These are phyloP conservation scores for Pisolithus sp. DNA, from an alignment of 768 basidiomycete genomes.

Conservation along the genomic window DNA sequence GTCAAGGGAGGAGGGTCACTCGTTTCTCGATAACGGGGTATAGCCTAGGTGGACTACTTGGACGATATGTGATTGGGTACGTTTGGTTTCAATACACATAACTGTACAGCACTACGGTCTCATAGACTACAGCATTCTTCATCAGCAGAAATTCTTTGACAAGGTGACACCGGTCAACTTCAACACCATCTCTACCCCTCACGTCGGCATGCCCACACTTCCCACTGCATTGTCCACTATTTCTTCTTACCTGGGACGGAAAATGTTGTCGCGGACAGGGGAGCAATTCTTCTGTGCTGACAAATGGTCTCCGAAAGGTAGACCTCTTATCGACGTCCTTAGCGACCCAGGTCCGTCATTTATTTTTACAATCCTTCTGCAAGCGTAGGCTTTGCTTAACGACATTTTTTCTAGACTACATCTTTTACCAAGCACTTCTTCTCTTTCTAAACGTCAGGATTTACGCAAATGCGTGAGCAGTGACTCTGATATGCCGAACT, in stretches of 20 bases:
- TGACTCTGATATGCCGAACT: not conserved
- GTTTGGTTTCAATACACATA: constrained; percentile 6
- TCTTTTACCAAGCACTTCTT: constrained; percentile 70
- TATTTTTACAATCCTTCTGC: too few relatives aligned
- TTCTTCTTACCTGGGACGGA: constrained; percentile 52
- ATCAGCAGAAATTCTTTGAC: constrained; percentile 67
- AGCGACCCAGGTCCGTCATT: constrained; percentile 62
- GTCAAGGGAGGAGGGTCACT: constrained; percentile 51
- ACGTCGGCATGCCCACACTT: constrained; percentile 67
- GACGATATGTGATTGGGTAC: constrained; percentile 72
- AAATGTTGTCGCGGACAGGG: constrained; percentile 71
- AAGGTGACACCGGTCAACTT: constrained; percentile 71
- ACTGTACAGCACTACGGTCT: constrained; percentile 3
- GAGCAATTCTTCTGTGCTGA: constrained; percentile 73
- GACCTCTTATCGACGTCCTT: constrained; percentile 68
- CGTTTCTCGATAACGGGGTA: constrained; percentile 76
- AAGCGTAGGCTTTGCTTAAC: not conserved
- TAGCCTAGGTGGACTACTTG: constrained; percentile 73
- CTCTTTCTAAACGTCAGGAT: constrained; percentile 65
- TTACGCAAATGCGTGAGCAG: constrained; percentile 74
- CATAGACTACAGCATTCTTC: constrained; percentile 43
- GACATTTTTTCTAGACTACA: constrained; percentile 38
- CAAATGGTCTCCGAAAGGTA: constrained; percentile 61
- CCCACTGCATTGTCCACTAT: constrained; percentile 53
- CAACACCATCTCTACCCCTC: constrained; percentile 77